Evolutionary conservation across 768 basidiomycete species (phyloP).

Genomic region (Epithele typhae): DNA sequence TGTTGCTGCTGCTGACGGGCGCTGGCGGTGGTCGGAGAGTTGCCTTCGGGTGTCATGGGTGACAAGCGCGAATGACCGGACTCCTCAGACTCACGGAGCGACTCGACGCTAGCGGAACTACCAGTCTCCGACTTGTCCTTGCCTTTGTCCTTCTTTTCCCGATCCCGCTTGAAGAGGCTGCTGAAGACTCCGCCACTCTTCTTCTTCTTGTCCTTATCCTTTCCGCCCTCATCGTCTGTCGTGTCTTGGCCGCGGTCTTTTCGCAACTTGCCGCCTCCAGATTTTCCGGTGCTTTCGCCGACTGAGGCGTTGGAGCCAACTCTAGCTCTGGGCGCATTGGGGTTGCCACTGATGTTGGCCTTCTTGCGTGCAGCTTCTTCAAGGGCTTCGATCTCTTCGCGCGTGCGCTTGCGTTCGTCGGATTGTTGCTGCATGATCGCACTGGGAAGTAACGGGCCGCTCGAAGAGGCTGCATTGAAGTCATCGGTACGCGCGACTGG

Average conservation of each 20-base stretch:
- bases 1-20: conserved; percentile 61
- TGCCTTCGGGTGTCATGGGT: conserved; percentile 21
- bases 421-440: conserved; percentile 43
- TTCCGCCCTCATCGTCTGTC: conserved; percentile 39
- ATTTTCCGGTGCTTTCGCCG: conserved; percentile 1
- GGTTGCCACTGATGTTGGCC: conserved; percentile 22
- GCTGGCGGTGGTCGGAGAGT: conserved; percentile 49
- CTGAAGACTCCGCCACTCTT: conserved; percentile 73
- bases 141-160: conserved; percentile 65
- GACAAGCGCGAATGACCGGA: conserved; percentile 46
- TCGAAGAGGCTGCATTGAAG: conserved; percentile 18
- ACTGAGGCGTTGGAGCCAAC: conserved; percentile 8
- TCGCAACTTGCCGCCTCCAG: conserved; percentile 33
- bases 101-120: conserved; percentile 46
- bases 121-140: conserved; percentile 52
- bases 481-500: conserved; percentile 59
- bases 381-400: conserved; percentile 43
- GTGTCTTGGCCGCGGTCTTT: conserved; percentile 32
- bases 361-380: conserved; percentile 49
- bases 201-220: conserved; percentile 53
- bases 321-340: conserved; percentile 1
- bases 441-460: conserved; percentile 32
- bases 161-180: conserved; percentile 71
- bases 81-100: conserved; percentile 51
- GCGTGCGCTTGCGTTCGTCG: conserved; percentile 48